phyloP scores from a whole-genome alignment of 2,329 filamentous ascomycete genomes.

The Neonectria punicea region DNA sequence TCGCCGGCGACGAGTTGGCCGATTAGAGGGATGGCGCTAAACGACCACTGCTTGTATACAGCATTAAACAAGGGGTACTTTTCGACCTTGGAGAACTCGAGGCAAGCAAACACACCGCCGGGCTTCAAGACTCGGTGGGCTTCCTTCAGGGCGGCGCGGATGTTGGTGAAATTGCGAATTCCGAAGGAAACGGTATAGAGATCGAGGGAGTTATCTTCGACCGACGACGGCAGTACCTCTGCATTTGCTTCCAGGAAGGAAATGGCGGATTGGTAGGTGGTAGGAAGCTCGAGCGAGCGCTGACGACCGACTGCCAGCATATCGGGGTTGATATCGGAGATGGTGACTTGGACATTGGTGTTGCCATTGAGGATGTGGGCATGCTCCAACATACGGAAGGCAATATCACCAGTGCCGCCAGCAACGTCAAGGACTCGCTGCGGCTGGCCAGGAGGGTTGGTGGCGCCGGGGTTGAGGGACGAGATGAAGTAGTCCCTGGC shows the following conservation, averaged over 20 bases:
- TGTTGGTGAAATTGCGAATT: constrained; percentile 96
- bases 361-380: constrained; percentile 82
- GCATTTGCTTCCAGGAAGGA: constrained; percentile 92
- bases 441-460: constrained; percentile 55
- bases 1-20: constrained; percentile 95
- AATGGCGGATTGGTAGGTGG: constrained; percentile 66
- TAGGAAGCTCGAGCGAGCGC: constrained; percentile 71
- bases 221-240: constrained; percentile 71
- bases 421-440: constrained; percentile 93
- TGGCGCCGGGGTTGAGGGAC: constrained; percentile 83
- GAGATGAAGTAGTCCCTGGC: constrained; percentile 88
- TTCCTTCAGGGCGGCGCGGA: constrained; percentile 82
- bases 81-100: constrained; percentile 91
- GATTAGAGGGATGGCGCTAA: constrained; percentile 92
- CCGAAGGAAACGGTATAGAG: constrained; percentile 98
- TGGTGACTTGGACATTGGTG: constrained; percentile 82
- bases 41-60: constrained; percentile 95
- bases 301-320: constrained; percentile 93
- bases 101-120: constrained; percentile 93
- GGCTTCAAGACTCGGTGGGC: constrained; percentile 91
- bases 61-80: constrained; percentile 81
- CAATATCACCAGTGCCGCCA: constrained; percentile 96
- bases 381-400: constrained; percentile 94
- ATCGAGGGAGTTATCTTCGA: constrained; percentile 81
- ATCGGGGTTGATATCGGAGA: constrained; percentile 94